Conservation (phyloP, 257 asterid genomes). For the Nicotiana noctiflora region DNA sequence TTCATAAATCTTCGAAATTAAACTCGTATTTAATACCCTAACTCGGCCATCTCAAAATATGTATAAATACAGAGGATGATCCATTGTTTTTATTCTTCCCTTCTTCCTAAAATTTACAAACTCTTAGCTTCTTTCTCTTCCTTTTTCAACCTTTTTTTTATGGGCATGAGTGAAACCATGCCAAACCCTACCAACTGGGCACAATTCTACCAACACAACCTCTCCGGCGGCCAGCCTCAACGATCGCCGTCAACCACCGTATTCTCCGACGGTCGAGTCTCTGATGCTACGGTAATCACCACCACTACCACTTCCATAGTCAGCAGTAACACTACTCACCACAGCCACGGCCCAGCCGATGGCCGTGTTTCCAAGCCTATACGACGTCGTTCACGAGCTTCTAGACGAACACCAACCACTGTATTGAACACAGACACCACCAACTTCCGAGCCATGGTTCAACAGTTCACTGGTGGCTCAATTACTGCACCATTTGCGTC, state of each 20-base stretch:
- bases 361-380: constrained; percentile 23
- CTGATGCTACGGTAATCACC: constrained; percentile 8
- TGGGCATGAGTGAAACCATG: constrained; percentile 22
- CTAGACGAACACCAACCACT: constrained; percentile 19
- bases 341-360: neutral
- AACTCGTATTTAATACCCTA: too few species aligned
- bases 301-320: neutral
- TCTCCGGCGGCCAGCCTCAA: neutral
- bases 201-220: constrained; percentile 9
- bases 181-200: constrained; percentile 13
- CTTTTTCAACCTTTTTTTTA: neutral
- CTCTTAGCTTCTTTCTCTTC: neutral
- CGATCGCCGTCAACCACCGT: neutral
- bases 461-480: constrained; percentile 24
- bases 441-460: constrained; percentile 25
- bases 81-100: neutral
- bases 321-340: neutral
- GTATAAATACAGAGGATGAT: neutral
- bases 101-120: neutral
- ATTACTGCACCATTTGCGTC: neutral
- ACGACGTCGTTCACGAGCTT: constrained; percentile 17
- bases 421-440: constrained; percentile 16
- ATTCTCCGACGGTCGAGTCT: neutral
- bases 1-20: too few species aligned
- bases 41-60: too few species aligned